Conservation (phyloP, 164 flowering plant species). For the Vitis amurensis region DNA sequence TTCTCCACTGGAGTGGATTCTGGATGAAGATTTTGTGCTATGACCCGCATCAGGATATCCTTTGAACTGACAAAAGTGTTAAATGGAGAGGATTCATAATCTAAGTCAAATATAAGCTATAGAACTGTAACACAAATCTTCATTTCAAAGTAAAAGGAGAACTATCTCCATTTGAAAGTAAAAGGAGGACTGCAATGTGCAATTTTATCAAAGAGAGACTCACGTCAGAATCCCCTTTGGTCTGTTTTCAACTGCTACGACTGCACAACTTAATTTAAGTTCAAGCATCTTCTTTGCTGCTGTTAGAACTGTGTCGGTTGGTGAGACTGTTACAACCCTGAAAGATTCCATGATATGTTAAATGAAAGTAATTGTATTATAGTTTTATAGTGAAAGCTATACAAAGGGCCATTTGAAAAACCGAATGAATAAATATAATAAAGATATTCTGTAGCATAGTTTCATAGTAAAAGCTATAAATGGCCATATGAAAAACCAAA, state of each 20-base stretch:
- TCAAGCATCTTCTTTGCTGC: constrained; percentile 92
- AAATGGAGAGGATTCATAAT: constrained; percentile 2
- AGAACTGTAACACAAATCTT: neutral
- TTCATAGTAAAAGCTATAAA: neutral
- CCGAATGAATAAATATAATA: constrained; percentile 5
- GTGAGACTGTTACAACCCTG: constrained; percentile 80
- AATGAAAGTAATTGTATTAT: neutral
- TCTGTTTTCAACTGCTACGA: constrained; percentile 75
- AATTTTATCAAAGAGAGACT: constrained; percentile 26
- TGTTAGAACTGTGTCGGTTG: constrained; percentile 74
- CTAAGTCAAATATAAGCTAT: neutral
- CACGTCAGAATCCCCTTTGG: constrained; percentile 94
- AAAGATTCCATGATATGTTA: constrained; percentile 16
- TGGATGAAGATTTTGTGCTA: constrained; percentile 79
- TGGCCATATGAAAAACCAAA: constrained; percentile 10
- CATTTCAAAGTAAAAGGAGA: neutral
- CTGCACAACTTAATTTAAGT: constrained; percentile 54
- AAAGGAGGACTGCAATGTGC: neutral
- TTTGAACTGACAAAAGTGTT: constrained; percentile 56
- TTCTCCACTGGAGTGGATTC: constrained; percentile 79
- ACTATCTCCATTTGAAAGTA: neutral
- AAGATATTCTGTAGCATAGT: constrained; percentile 37
- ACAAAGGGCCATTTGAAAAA: constrained; percentile 7
- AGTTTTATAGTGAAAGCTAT: neutral
- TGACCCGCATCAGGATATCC: constrained; percentile 94